Conservation (phyloP, 768 basidiomycete genomes). For the Boletus reticuloceps region DNA sequence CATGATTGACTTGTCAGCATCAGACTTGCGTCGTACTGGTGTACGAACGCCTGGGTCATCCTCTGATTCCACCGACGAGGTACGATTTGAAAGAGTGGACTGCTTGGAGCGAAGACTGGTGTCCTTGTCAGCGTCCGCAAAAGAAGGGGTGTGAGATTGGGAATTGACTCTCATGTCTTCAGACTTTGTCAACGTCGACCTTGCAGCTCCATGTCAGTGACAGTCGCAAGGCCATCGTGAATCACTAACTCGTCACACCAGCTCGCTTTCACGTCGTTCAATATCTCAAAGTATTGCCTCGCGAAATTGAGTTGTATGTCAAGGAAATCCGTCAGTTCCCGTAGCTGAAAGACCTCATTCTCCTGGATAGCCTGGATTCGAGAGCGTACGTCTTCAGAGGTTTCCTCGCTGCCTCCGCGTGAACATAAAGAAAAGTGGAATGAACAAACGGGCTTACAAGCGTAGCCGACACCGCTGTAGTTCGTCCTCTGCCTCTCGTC, state of each 20-base stretch:
- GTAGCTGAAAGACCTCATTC: slow-evolving; percentile 68
- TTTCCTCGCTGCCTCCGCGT: slow-evolving; percentile 65
- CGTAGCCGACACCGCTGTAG: slow-evolving; percentile 65
- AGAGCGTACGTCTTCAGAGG: slow-evolving; percentile 76
- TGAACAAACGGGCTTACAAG: slow-evolving; percentile 53
- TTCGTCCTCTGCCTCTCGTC: slow-evolving; percentile 78
- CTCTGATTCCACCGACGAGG: slow-evolving; percentile 35
- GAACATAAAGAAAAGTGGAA: slow-evolving; percentile 2
- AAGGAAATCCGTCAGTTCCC: slow-evolving; percentile 67
- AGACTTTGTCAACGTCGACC: slow-evolving; percentile 29
- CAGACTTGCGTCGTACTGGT: slow-evolving; percentile 40
- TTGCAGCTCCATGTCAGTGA: slow-evolving; percentile 16
- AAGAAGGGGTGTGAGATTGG: slow-evolving; percentile 15
- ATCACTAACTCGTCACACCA: slow-evolving; percentile 65
- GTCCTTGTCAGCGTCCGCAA: slow-evolving; percentile 27
- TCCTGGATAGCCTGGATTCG: slow-evolving; percentile 81
- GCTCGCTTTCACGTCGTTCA: slow-evolving; percentile 62
- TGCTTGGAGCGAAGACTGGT: slow-evolving; percentile 34
- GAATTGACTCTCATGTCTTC: slow-evolving; percentile 19
- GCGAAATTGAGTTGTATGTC: slow-evolving; percentile 75
- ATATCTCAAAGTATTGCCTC: slow-evolving; percentile 66
- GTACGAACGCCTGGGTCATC: slow-evolving; percentile 27
- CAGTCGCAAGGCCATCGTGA: not conserved
- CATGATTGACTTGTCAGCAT: slow-evolving; percentile 40
- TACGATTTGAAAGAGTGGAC: slow-evolving; percentile 24